Evolutionary conservation across 352 stramenopile species (phyloP).

Genomic region (Phytophthora cactorum): DNA sequence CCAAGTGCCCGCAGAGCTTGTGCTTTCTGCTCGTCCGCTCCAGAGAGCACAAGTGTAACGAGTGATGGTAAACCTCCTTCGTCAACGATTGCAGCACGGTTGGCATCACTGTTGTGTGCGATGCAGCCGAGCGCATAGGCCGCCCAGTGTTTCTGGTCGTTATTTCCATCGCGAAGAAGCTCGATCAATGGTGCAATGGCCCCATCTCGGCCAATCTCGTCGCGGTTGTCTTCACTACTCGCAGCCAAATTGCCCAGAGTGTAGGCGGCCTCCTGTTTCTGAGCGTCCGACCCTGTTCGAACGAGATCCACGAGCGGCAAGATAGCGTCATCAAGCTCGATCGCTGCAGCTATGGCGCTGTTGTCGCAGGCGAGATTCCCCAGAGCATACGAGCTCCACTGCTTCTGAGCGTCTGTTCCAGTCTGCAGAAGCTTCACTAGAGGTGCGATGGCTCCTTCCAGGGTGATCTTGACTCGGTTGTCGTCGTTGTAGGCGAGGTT

Average conservation of each 20-base stretch:
- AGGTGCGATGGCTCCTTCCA: conserved; percentile 16
- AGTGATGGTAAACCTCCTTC: too few species aligned
- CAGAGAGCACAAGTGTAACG: too few species aligned
- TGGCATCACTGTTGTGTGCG: too few species aligned
- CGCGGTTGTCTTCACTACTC: conserved; percentile 6
- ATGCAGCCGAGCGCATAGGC: too few species aligned
- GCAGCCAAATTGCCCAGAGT: conserved; percentile 23
- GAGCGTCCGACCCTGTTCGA: conserved; percentile 13
- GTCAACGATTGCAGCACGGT: too few species aligned
- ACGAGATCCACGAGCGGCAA: conserved; percentile 29
- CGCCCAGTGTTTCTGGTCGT: conserved; percentile 17
- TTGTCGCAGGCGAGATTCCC: conserved; percentile 14
- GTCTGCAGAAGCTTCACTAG: conserved; percentile 12
- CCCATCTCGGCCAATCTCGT: conserved; percentile 27
- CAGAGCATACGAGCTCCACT: conserved; percentile 9
- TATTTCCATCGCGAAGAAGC: not conserved
- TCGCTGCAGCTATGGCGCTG: too few species aligned
- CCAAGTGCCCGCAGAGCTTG: too few species aligned
- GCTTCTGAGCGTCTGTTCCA: conserved; percentile 26
- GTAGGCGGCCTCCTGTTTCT: conserved; percentile 32
- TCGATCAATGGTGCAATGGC: conserved; percentile 19
- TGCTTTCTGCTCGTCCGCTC: too few species aligned
- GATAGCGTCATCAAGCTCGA: conserved; percentile 8
- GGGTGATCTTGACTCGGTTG: conserved; percentile 23
- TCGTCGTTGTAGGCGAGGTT: conserved; percentile 32